Conservation (phyloP, 2,329 filamentous ascomycete genomes). For the Xylaria sp. region DNA sequence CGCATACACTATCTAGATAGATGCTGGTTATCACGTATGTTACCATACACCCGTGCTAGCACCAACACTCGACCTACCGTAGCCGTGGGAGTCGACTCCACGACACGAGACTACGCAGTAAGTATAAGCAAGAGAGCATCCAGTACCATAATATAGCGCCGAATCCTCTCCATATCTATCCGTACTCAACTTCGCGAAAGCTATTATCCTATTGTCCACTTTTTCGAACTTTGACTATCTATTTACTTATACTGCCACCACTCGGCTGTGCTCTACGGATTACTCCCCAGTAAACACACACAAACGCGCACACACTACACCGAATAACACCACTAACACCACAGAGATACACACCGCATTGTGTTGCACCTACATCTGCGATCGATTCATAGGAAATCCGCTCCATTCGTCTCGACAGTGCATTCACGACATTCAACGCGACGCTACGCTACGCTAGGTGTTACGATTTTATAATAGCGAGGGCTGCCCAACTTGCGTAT, state of each 20-base stretch:
- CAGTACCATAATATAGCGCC: conserved; percentile 8
- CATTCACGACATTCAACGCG: conserved; percentile 17
- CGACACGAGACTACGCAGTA: conserved; percentile 10
- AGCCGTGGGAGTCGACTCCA: conserved; percentile 3
- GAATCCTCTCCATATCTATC: conserved; percentile 7
- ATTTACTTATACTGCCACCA: neutral
- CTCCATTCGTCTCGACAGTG: conserved; percentile 24
- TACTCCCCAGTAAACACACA: neutral
- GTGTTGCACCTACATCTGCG: conserved; percentile 6
- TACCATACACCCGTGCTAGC: conserved; percentile 1
- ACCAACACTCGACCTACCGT: neutral
- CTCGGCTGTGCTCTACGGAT: neutral
- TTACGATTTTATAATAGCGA: neutral
- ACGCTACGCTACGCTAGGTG: too few relatives aligned
- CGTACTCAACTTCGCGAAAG: neutral
- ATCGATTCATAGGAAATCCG: conserved; percentile 9
- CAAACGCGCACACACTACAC: neutral
- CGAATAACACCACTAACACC: neutral
- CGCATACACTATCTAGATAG: too few relatives aligned
- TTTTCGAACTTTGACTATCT: conserved; percentile 1
- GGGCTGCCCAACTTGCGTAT: conserved; percentile 6
- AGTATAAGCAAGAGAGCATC: neutral
- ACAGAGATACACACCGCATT: neutral
- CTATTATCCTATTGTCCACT: conserved; percentile 2
- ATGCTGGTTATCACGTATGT: conserved; percentile 22